A percentile compares a stretch with the other conserved stretches of the same genome.
phyloP scores from a whole-genome alignment of 208 protist species.

The Histomonas meleagridis region DNA sequence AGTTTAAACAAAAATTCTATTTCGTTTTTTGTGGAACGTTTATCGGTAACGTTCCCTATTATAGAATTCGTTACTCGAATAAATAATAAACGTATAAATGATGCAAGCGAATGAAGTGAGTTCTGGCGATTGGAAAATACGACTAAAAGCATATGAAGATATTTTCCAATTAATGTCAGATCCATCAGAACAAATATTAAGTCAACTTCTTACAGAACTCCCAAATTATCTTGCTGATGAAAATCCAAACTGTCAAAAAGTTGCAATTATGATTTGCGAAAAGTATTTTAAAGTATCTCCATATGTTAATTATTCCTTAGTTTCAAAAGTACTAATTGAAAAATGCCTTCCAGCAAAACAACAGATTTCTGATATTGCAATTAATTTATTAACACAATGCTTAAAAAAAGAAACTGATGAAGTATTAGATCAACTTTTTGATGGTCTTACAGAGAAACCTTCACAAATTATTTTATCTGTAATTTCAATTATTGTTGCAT shows the following conservation, averaged over 20 bases:
- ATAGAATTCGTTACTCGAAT: no score
- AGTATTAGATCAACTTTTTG: not conserved
- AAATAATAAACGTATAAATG: no score
- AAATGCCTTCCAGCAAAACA: not conserved
- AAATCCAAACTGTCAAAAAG: not conserved
- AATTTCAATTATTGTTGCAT: not conserved
- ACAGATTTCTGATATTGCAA: not conserved
- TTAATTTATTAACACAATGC: not conserved
- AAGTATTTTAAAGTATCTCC: not conserved
- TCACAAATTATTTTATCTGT: not conserved
- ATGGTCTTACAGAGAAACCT: not conserved
- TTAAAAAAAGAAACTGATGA: not conserved
- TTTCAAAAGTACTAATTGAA: not conserved
- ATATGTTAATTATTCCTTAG: not conserved
- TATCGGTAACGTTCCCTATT: no score
- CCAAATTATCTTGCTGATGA: conserved; percentile 25
- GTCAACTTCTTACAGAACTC: not conserved
- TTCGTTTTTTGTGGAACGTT: no score
- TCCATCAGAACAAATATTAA: not conserved
- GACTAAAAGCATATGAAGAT: not conserved
- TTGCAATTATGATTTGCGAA: not conserved
- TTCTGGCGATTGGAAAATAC: conserved; percentile 20
- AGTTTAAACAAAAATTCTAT: no score
- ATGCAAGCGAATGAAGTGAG: no score
- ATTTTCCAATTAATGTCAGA: not conserved